Evolutionary conservation across 768 basidiomycete species (phyloP), one percentile per base, ranked within the genome.

Genomic region (Lactarius quietus): DNA sequence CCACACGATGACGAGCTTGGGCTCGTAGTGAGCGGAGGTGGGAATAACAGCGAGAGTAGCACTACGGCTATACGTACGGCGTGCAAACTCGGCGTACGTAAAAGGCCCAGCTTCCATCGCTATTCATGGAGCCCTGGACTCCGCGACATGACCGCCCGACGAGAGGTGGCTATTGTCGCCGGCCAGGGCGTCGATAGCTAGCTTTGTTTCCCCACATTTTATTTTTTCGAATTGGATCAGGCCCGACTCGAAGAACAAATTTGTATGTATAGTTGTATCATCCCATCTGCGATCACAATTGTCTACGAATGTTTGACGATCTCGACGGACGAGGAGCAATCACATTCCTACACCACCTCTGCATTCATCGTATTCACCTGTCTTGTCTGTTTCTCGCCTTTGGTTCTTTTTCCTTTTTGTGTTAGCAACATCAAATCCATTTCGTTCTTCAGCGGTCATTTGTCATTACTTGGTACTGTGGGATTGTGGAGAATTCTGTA

Each of bases 31-130:
- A 59, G 61, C 52, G 54, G 35, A 52, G 64, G 58, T 55, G 43
- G 43, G 26, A 60, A 38, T 23, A 62, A 58, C n/a, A 65, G 53
- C 6, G 69, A 64, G 64, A 75, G 73, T 61, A 74, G 74, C 64
- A 73, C 73, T 1, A 74, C 79, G 18, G 82, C 82, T 38, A 83
- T 85, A 55, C 80, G 83, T 26, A 82, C 82, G 2, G 84, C 84
- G 14, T 82, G 81, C 57, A 79, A 79, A 72, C 75, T 81, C 20
- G 82, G 83, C 56, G 79, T 79, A 59, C 75, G 79, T 36, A 79
- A 78, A 72, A 79, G 79, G 68, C 78, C 77, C 65, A 81, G 77
- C 68, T 76, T 80, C 68, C 80, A 82, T 66, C 77, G 83, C 51
- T 80, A 80, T 62, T 84, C 83, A 57, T 84, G 83, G 83, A 81